These are phyloP conservation scores for Cunninghamia lanceolata DNA, from an alignment of 75 land plant species.

Conservation along the genomic window DNA sequence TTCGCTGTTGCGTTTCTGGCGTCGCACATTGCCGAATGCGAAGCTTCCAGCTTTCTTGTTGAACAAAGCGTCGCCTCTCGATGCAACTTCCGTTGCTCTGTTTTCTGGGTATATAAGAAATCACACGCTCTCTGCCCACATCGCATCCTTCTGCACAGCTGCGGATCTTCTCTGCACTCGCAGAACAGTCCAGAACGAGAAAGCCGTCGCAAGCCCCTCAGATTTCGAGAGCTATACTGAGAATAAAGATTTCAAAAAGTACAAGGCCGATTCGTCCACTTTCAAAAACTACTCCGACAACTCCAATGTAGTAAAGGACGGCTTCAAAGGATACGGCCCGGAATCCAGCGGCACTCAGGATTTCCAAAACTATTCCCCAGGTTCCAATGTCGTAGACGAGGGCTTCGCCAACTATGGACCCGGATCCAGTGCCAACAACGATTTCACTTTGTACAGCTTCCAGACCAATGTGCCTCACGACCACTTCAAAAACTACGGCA, in stretches of 20 bases:
- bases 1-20: neutral
- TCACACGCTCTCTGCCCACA: neutral
- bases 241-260: conserved; percentile 12
- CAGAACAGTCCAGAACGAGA: neutral
- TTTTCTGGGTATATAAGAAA: neutral
- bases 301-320: conserved; percentile 27
- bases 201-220: neutral
- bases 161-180: neutral
- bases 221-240: neutral
- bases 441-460: conserved; percentile 31
- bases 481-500: conserved; percentile 37
- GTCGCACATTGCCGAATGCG: neutral
- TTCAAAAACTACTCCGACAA: conserved; percentile 50
- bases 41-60: neutral
- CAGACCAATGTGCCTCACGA: conserved; percentile 8
- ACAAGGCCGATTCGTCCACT: conserved; percentile 5
- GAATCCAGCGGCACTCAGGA: conserved; percentile 29
- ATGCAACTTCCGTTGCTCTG: neutral
- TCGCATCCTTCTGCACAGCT: neutral
- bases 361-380: conserved; percentile 32
- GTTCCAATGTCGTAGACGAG: conserved; percentile 36
- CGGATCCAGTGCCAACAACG: conserved; percentile 18
- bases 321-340: conserved; percentile 53
- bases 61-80: neutral
- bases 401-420: conserved; percentile 42